Evolutionary conservation across 768 basidiomycete genomes (phyloP).

Genomic region (Suillus hirtellus): DNA sequence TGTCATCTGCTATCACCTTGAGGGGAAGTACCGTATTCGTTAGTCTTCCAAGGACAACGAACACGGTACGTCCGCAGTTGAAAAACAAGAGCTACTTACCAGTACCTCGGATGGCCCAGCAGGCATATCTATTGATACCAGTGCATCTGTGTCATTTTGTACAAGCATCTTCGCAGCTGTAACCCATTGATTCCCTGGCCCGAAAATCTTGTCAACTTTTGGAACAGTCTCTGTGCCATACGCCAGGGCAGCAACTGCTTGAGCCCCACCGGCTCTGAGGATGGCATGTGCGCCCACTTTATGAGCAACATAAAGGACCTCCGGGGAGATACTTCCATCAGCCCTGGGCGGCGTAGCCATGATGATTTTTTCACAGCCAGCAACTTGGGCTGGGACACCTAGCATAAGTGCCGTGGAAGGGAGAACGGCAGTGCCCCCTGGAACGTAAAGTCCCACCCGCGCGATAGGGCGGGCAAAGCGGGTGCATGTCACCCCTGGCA

Average conservation of each 20-base stretch:
- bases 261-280: constrained; percentile 93
- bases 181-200: constrained; percentile 99
- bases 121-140: constrained; percentile 98
- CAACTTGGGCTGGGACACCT: constrained; percentile 96
- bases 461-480: constrained; percentile 95
- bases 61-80: constrained; percentile 28
- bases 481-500: constrained; percentile 96
- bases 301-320: constrained; percentile 95
- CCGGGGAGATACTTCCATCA: constrained; percentile 92
- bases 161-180: constrained; percentile 99
- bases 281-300: constrained; percentile 89
- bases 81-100: constrained; percentile 42
- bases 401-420: constrained; percentile 98
- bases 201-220: constrained; percentile 99
- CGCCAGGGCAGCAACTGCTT: constrained; percentile 94
- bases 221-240: constrained; percentile 95
- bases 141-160: constrained; percentile 95
- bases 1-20: constrained; percentile 92
- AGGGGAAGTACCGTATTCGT: constrained; percentile 24
- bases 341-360: constrained; percentile 94
- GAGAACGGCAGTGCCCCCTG: constrained; percentile 94
- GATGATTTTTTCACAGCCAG: constrained; percentile 89
- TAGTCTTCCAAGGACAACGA: constrained; percentile 40
- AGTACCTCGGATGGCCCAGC: constrained; percentile 97
- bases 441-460: constrained; percentile 94